Base-by-base conservation (phyloP, 2,329 filamentous ascomycete species). In the Phialophora tarda region DNA sequence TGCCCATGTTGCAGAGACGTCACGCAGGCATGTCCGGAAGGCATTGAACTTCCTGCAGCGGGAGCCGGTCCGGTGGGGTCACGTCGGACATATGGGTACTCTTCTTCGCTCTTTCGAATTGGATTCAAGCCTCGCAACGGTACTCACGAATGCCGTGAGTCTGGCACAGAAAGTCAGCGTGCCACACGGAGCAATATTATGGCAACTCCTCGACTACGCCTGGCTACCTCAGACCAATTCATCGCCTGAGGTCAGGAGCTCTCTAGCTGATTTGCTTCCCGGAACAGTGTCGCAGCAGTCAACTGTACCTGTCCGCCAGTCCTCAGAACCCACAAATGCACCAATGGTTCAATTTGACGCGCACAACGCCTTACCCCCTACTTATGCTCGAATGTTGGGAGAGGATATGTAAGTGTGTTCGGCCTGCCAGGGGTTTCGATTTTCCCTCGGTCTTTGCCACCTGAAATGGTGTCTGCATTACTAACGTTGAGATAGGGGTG, bases 151-250 rank as follows among this genome's bases (percentile, higher is more conserved):
- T 23, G 44, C 64, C 14, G 34, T 55, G 23, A 62, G 44, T 24
- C 47, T 66, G 8, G 48, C 64, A 47, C 51, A 54, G 44, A 66
- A 66, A 50, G 30, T 38, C 10, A 10, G 41, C 23, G 54, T 66
- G 3, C 56, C 64, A n/a, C 48, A 59, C 24, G 59, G 64, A 17
- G 59, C 30, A 21, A 54, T 66, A 8, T 23, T 66, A 23, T 66
- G 64, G 64, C 53, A 62, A 26, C 54, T 66, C 5, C 64, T 66
- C 41, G 64, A 66, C 38, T 66, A 66, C 30, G 64, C 64, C 17
- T 62, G 59, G 54, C 28, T 61, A n/a, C 59, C 59, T 28, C 56
- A 56, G 4, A 59, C n/a, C 10, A 59, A 53, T 11, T 41, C 28
- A 6, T 38, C 53, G 17, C 10, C 51, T 3, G 56, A 44, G 38